Percentiles rank a stretch among this genome's conserved stretches.
These are phyloP conservation scores for Schizophyllum commune DNA, from an alignment of 1,284 basidiomycete genomes.

Conservation along the genomic window DNA sequence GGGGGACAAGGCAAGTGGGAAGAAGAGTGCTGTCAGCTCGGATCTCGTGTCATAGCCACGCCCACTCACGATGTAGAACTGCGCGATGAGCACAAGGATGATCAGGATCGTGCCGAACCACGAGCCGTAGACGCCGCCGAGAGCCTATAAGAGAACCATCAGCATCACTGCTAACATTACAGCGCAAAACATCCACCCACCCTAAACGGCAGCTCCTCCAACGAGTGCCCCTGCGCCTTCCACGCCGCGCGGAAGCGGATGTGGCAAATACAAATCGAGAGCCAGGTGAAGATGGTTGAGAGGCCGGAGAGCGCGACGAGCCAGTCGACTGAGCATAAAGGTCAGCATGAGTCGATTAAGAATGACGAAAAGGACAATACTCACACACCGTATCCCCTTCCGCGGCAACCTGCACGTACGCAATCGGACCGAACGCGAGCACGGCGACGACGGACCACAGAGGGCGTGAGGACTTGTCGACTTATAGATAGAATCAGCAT, in stretches of 20 bases:
- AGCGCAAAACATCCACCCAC: background rate
- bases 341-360: background rate
- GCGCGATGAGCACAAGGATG: conserved; percentile 31
- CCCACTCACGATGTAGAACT: conserved; percentile 32
- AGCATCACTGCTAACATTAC: background rate
- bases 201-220: conserved; percentile 30
- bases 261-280: conserved; percentile 36
- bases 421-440: conserved; percentile 29
- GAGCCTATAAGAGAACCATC: conserved; percentile 21
- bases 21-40: background rate
- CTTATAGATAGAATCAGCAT: conserved; percentile 10
- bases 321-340: conserved; percentile 27
- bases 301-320: conserved; percentile 34
- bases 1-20: too few species aligned
- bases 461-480: conserved; percentile 37
- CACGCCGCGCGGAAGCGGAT: conserved; percentile 37
- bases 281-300: conserved; percentile 36
- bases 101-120: conserved; percentile 34
- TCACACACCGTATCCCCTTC: conserved; percentile 30
- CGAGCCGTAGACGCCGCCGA: conserved; percentile 34
- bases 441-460: conserved; percentile 29
- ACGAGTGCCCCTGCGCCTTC: conserved; percentile 33
- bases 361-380: conserved; percentile 8
- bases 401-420: conserved; percentile 27
- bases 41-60: background rate